Base-by-base conservation (phyloP, 345 rosid genomes). In the Clarkia xantiana region DNA sequence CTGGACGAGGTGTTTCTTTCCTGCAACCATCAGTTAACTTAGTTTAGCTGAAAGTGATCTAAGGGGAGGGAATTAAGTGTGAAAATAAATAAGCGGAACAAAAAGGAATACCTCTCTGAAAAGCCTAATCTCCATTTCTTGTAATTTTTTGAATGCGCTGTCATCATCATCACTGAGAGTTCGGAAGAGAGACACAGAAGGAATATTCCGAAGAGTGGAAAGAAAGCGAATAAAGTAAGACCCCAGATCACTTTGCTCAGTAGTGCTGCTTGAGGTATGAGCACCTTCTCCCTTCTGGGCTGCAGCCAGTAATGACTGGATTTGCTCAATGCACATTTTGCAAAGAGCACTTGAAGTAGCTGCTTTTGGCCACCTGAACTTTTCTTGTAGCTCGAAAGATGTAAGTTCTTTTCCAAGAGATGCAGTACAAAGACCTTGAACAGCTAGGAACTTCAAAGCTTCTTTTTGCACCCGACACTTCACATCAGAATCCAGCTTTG, bases 401-500 rank as follows among this genome's bases (percentile, higher is more conserved):
- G 99, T 91, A 60, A 91, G 85, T 72, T 87, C 96, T 10, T 84
- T 72, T 47, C 98, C 99, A 48, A 93, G 88, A 62, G 95, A 93
- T 14, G 94, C 85, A 51, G 86, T 48, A 65, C 87, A 93, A 67
- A 93, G 68, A 59, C 96, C 96, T 64, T 87, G 99, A 59, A 93
- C 95, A 56, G 95, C 81, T 10, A 93, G 73, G 58, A 93, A 87
- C 72, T 93, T 93, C 73, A 93, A 51, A 65, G 82, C 80, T 69
- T 81, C 90, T 56, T 72, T 84, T 55, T 81, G 90, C 71, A 93
- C 77, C 59, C 67, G 74, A 47, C 73, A 66, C 71, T 72, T 81
- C 18, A 79, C 90, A 49, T 81, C 95, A 10, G 81, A 63, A 5
- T 70, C 82, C 68, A 87, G 59, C 57, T 82, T 84, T 67, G 82